These are phyloP conservation scores for Castanea mollissima DNA, from an alignment of 306 rosid genomes.

Conservation along the genomic window DNA sequence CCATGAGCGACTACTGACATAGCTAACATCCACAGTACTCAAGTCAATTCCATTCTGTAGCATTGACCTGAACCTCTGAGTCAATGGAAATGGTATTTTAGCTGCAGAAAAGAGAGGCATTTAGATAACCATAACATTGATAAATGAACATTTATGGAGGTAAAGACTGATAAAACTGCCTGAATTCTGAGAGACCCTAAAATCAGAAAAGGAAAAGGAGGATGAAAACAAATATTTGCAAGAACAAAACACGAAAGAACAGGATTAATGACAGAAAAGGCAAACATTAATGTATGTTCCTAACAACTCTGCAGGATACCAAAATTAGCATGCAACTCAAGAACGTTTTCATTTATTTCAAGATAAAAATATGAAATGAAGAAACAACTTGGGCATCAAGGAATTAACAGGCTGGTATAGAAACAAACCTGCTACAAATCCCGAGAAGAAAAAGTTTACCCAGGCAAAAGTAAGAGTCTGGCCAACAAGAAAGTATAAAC, in stretches of 20 bases:
- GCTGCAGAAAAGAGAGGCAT: slow-evolving; percentile 50
- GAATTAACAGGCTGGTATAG: slow-evolving; percentile 6
- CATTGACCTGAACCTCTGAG: slow-evolving; percentile 97
- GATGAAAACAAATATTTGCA: neutral
- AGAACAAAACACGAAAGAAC: neutral
- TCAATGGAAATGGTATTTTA: slow-evolving; percentile 96
- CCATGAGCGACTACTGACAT: slow-evolving; percentile 99
- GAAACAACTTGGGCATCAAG: neutral
- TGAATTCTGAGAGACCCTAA: neutral
- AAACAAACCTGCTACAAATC: slow-evolving; percentile 90
- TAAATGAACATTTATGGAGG: neutral
- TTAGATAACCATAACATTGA: slow-evolving; percentile 4
- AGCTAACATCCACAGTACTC: slow-evolving; percentile 99
- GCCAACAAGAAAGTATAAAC: slow-evolving; percentile 27
- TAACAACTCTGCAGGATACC: neutral
- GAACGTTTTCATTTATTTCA: neutral
- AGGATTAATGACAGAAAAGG: slow-evolving; percentile 6
- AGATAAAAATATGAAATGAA: neutral
- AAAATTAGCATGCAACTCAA: slow-evolving; percentile 1
- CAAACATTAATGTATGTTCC: neutral
- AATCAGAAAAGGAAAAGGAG: neutral
- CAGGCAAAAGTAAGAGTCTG: slow-evolving; percentile 99
- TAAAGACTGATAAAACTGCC: neutral
- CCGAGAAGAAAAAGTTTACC: slow-evolving; percentile 99
- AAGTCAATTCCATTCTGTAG: slow-evolving; percentile 97